Base-by-base conservation (phyloP, 345 rosid species). In the Pseudoturritis turrita region DNA sequence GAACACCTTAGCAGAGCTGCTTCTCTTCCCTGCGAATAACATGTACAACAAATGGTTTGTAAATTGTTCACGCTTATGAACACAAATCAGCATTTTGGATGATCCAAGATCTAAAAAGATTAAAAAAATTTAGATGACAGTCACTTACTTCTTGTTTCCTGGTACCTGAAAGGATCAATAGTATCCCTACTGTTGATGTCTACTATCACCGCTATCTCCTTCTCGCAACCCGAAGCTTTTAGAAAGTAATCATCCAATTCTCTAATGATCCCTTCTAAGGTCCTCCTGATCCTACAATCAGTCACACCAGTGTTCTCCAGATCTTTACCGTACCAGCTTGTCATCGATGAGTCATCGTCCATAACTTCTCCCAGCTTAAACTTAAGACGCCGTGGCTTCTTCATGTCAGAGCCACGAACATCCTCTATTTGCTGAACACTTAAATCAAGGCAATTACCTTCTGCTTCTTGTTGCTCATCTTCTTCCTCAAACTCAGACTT, bases 221-320 rank as follows among this genome's bases (percentile, higher is more conserved):
- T 86, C 25, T 82, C 84, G 60, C 89, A 78, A 62, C 87, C 89
- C 2, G 91, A 94, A 57, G 96, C 96, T 79, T 86, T 88, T 43
- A 94, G 83, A 85, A 89, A 94, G 79, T 86, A 85, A 63, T 91
- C 98, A 83, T 94, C 98, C 71, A 94, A 79, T 70, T 89, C 89
- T 81, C 82, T 87, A 26, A 81, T 70, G 63, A 94, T 87, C 44
- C 84, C 81, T 70, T 86, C 88, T 82, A 94, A 79, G 56, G 89
- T 87, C 78, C 68, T 87, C 81, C 77, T 87, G 50, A 77, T 57
- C 78, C 82, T 84, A 85, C 79, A 77, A 10, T 64, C 67, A 35
- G 72, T 78, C 84, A 71, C 64, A 36, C 76, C 65, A 78, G 56
- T 40, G 50, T 84, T 79, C 36, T 69, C 71, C 57, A 83, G 71